Evolutionary conservation across 2,329 filamentous ascomycete genomes (phyloP).

Genomic region (Alternaria sp.): DNA sequence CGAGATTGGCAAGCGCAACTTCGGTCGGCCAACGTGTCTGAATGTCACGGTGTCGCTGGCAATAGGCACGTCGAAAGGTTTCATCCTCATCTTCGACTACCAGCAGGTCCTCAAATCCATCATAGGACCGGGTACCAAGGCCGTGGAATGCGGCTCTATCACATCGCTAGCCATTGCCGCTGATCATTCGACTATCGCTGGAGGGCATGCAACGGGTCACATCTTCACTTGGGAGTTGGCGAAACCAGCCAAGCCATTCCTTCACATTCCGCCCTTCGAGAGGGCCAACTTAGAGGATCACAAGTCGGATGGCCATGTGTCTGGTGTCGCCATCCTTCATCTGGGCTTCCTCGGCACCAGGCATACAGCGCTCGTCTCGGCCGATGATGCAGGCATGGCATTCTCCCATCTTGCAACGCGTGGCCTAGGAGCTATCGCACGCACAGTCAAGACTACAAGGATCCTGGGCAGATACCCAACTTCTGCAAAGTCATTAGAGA

Average conservation of each 20-base stretch:
- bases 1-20: slow-evolving; percentile 89
- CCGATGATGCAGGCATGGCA: slow-evolving; percentile 94
- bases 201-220: slow-evolving; percentile 85
- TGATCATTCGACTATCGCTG: slow-evolving; percentile 90
- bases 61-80: slow-evolving; percentile 90
- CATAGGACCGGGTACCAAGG: slow-evolving; percentile 91
- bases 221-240: slow-evolving; percentile 98
- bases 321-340: slow-evolving; percentile 80
- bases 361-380: slow-evolving; percentile 93
- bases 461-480: slow-evolving; percentile 92
- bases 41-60: slow-evolving; percentile 88
- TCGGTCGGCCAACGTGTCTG: slow-evolving; percentile 89
- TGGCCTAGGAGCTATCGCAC: slow-evolving; percentile 84
- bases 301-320: slow-evolving; percentile 81
- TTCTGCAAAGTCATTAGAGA: slow-evolving; percentile 67
- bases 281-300: slow-evolving; percentile 69
- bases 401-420: slow-evolving; percentile 96
- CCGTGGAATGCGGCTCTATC: slow-evolving; percentile 87
- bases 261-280: slow-evolving; percentile 82
- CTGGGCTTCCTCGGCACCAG: slow-evolving; percentile 94
- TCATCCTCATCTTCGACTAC: slow-evolving; percentile 96
- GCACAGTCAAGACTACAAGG: slow-evolving; percentile 86
- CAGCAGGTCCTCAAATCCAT: slow-evolving; percentile 94
- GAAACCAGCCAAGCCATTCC: slow-evolving; percentile 82
- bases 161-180: slow-evolving; percentile 90